Base-by-base conservation (phyloP, 495 filamentous ascomycete genomes). In the Penicillium flavigenum region DNA sequence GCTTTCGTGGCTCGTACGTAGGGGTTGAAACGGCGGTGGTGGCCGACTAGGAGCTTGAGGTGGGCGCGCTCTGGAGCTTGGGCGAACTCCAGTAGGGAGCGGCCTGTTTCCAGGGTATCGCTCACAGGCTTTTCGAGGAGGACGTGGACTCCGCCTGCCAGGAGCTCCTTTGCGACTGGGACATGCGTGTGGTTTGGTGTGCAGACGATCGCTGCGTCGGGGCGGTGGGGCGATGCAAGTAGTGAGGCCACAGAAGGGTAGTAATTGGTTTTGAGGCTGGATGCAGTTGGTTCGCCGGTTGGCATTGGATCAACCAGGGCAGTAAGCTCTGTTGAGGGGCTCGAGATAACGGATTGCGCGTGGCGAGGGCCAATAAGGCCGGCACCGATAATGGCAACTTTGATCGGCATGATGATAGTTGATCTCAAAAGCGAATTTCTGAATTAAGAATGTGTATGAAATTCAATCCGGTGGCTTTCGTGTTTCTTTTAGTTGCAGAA, bases 171-270 rank as follows among this genome's bases (percentile, higher is more conserved):
- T 5, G 80, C 66, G 14, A 85, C 56, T 11, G 76, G 55, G 20
- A 83, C 81, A 60, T 85, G 83, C 1, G 78, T 81, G 63, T 78
- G 69, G 57, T 85, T 87, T 5, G 84, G 83, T 1, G 82, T 86
- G 69, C 80, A 83, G 51, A 86, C 74, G 26, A 85, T 81, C 16
- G 82, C 83, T 32, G 80, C 83, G 39, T 84, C 73, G 12, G 80
- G 80, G 9, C 56, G 62, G 31, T 64, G 51, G 4, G 55, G 9
- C 22, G 75, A 74, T 17, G 67, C 51, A 1, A 86, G 67, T 46
- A 85, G 72, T 0, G 66, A 68, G 14, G 66, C 34, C 7, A 83
- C 63, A 12, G 77, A 74, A 1, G 62, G 27, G 62, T 71, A 76
- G 56, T 68, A 70, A 53, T 55, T 61, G 10, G 70, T 73, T 20